Conservation (phyloP, 108 stramenopile genomes). For the Cafeteria roenbergensis region DNA sequence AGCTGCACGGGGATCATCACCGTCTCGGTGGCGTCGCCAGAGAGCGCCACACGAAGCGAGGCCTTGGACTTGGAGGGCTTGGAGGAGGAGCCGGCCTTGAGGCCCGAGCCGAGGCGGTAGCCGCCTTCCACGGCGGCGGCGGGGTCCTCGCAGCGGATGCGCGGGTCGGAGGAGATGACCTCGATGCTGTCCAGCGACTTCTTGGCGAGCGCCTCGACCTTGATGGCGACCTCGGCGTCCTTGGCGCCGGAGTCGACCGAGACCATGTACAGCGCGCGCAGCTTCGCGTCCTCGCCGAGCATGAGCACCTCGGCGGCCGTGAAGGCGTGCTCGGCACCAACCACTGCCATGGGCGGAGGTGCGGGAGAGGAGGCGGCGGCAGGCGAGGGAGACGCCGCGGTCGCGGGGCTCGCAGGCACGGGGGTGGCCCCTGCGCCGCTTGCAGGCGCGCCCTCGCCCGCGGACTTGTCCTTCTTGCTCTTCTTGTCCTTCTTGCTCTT, state of each 20-base stretch:
- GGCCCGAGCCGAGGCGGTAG: no score
- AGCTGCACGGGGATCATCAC: neutral
- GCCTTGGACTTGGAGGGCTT: neutral
- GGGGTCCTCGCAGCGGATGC: no score
- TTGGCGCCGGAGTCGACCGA: neutral
- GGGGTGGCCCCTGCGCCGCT: neutral
- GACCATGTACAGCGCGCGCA: neutral
- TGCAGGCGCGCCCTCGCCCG: conserved; percentile 28
- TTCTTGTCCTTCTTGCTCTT: conserved; percentile 35
- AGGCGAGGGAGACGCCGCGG: no score
- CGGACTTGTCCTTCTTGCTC: conserved; percentile 44
- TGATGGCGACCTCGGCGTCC: no score
- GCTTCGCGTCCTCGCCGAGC: conserved; percentile 2
- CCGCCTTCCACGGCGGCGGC: no score
- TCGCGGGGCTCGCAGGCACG: neutral
- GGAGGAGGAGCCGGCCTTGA: neutral
- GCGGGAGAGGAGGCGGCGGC: conserved; percentile 14
- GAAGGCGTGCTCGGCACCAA: conserved; percentile 29
- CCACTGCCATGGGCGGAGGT: conserved; percentile 38
- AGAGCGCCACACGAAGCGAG: neutral
- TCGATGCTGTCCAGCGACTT: no score
- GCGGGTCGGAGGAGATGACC: no score
- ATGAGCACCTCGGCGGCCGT: conserved; percentile 9
- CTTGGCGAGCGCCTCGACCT: no score
- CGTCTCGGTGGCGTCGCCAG: neutral